Conservation (phyloP, 805 yeast genomes). For the Wickerhamiella alocasiicola region DNA sequence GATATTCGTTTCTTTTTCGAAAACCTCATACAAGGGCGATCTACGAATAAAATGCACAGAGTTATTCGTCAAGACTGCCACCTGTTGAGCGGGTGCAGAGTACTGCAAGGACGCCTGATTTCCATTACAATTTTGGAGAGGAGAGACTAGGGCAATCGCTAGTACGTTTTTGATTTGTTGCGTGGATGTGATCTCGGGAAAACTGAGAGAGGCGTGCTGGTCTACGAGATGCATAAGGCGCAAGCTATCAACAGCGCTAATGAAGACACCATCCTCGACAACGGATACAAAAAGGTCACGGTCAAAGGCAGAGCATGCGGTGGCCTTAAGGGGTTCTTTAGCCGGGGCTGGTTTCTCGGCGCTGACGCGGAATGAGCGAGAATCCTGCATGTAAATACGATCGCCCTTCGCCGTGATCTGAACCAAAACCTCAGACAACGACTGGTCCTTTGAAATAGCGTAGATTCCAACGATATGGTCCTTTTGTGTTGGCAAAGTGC, state of each 20-base stretch:
- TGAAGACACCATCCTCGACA: conserved; percentile 38
- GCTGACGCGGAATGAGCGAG: conserved; percentile 1
- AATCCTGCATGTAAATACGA: conserved; percentile 17
- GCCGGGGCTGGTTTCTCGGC: conserved; percentile 3
- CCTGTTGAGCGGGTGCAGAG: conserved; percentile 46
- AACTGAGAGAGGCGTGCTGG: conserved; percentile 25
- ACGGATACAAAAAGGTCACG: conserved; percentile 43
- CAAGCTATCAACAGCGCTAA: conserved; percentile 77
- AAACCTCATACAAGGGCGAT: conserved; percentile 66
- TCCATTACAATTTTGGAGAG: conserved; percentile 34
- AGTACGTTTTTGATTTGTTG: conserved; percentile 54
- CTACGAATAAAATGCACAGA: conserved; percentile 68
- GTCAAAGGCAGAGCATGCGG: conserved; percentile 1
- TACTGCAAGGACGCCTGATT: conserved; percentile 83
- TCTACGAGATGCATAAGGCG: conserved; percentile 55
- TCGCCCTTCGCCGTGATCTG: conserved; percentile 18
- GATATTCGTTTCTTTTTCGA: conserved; percentile 56
- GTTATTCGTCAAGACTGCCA: conserved; percentile 71
- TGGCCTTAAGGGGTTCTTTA: background rate
- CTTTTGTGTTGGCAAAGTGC: background rate
- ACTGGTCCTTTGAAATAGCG: conserved; percentile 10
- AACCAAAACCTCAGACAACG: conserved; percentile 13
- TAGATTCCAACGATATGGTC: conserved; percentile 15
- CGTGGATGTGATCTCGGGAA: conserved; percentile 32
- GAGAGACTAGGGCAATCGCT: conserved; percentile 65